These are phyloP conservation scores for Yarrowia alimentaria DNA, from an alignment of 805 yeast genomes.

Conservation along the genomic window DNA sequence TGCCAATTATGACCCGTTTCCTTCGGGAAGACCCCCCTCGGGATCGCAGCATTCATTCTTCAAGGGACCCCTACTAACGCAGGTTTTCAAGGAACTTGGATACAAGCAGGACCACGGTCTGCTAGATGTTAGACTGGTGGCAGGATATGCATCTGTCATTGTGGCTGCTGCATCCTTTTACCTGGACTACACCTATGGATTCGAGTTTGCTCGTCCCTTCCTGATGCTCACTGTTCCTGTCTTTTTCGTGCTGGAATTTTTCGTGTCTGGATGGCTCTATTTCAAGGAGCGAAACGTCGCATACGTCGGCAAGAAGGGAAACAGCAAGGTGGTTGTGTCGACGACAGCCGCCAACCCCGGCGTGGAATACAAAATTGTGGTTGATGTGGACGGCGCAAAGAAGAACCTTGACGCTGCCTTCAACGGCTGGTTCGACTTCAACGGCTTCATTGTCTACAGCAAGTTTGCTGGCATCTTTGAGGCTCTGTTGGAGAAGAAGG, in stretches of 20 bases:
- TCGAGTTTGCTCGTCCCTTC: conserved; percentile 33
- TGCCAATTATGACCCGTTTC: too few species aligned
- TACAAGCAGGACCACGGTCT: conserved; percentile 34
- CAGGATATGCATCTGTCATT: conserved; percentile 37
- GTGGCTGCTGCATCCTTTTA: conserved; percentile 37
- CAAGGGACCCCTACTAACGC: not conserved
- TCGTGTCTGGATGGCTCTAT: conserved; percentile 34
- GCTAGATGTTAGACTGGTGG: conserved; percentile 35
- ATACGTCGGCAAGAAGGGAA: conserved; percentile 36
- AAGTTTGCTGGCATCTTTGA: conserved; percentile 29
- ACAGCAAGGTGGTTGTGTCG: conserved; percentile 26
- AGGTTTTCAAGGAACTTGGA: conserved; percentile 33
- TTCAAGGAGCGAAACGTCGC: conserved; percentile 35
- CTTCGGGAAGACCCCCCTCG: too few species aligned
- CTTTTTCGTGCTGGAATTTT: conserved; percentile 35
- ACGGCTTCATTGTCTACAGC: conserved; percentile 33
- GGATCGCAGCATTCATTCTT: not conserved
- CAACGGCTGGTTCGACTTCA: conserved; percentile 33
- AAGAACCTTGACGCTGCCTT: conserved; percentile 27
- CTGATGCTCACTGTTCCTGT: conserved; percentile 37
- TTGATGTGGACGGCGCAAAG: conserved; percentile 30
- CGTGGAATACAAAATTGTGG: conserved; percentile 31
- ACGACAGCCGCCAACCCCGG: conserved; percentile 30
- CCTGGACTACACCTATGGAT: conserved; percentile 39
- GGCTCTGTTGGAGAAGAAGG: conserved; percentile 11